Conservation (phyloP, 805 yeast genomes). For the Clavispora phyllophila region DNA sequence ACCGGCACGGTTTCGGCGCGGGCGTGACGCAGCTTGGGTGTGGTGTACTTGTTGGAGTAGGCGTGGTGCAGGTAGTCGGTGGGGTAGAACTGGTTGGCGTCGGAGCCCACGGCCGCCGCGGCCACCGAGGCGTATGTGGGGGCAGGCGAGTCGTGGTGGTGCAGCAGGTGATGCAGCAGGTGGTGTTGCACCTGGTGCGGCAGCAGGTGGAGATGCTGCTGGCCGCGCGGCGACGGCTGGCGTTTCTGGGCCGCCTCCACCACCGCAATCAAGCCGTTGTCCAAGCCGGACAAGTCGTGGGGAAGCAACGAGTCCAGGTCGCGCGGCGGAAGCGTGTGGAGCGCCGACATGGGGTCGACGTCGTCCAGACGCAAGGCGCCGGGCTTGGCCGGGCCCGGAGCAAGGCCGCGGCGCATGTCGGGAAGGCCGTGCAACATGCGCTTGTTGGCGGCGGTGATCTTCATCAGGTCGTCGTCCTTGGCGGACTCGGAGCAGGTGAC, state of each 20-base stretch:
- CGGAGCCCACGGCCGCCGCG: conserved; percentile 25
- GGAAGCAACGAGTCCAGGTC: conserved; percentile 22
- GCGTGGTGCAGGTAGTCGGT: conserved; percentile 8
- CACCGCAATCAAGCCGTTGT: conserved; percentile 50
- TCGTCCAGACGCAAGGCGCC: conserved; percentile 14
- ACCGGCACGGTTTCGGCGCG: conserved; percentile 40
- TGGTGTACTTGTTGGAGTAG: conserved; percentile 7
- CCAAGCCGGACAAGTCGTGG: conserved; percentile 40
- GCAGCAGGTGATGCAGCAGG: conserved; percentile 12
- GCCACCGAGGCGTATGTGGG: conserved; percentile 32
- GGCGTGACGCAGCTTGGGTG: conserved; percentile 8
- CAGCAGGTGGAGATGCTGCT: conserved; percentile 1
- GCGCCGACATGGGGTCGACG: conserved; percentile 31
- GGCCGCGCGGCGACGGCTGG: conserved; percentile 17
- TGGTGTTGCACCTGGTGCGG: conserved; percentile 9
- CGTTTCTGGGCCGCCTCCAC: conserved; percentile 53
- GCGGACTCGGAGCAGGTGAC: conserved; percentile 58
- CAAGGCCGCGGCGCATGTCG: conserved; percentile 16
- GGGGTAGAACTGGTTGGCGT: conserved; percentile 13
- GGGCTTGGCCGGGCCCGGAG: conserved; percentile 13
- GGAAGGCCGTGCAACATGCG: conserved; percentile 7
- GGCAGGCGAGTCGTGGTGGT: conserved; percentile 11
- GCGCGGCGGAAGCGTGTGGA: background rate
- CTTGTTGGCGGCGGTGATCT: conserved; percentile 16
- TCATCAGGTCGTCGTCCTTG: conserved; percentile 17